Conservation (phyloP, 805 yeast species). For the Nadsonia fulvescens region DNA sequence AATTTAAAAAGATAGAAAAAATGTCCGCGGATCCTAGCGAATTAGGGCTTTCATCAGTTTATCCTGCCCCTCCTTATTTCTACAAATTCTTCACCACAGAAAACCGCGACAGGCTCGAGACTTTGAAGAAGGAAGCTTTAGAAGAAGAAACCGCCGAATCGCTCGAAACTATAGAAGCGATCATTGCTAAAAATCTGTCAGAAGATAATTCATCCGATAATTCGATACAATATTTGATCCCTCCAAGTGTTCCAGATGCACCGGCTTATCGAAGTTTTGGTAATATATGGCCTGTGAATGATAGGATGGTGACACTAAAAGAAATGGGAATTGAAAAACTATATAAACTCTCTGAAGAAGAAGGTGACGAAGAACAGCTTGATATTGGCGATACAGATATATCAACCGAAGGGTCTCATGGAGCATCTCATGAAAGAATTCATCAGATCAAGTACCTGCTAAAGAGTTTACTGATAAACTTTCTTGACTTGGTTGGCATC, state of each 20-base stretch:
- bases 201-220: conserved; percentile 7
- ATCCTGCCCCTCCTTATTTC: conserved; percentile 90
- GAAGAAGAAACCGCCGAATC: too few relatives aligned
- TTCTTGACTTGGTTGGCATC: conserved; percentile 65
- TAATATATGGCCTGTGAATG: conserved; percentile 63
- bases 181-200: conserved; percentile 5
- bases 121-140: too few relatives aligned
- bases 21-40: too few relatives aligned
- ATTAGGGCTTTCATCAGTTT: conserved; percentile 50
- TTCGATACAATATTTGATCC: conserved; percentile 13
- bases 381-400: conserved; percentile 9
- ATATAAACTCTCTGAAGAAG: conserved; percentile 24
- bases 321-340: conserved; percentile 67
- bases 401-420: conserved; percentile 16
- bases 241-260: conserved; percentile 19
- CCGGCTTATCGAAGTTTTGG: conserved; percentile 75
- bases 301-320: conserved; percentile 55
- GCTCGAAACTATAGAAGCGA: too few relatives aligned
- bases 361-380: conserved; percentile 10
- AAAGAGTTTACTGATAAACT: conserved; percentile 62
- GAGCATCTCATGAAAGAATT: conserved; percentile 35
- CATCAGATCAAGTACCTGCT: conserved; percentile 64
- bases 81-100: conserved; percentile 54
- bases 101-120: conserved; percentile 39
- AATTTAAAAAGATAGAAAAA: too few relatives aligned